Percentiles rank a stretch among this genome's conserved stretches.
These are phyloP conservation scores for Lecanicillium sp. DNA, from an alignment of 2,329 filamentous ascomycete genomes.

Conservation along the genomic window DNA sequence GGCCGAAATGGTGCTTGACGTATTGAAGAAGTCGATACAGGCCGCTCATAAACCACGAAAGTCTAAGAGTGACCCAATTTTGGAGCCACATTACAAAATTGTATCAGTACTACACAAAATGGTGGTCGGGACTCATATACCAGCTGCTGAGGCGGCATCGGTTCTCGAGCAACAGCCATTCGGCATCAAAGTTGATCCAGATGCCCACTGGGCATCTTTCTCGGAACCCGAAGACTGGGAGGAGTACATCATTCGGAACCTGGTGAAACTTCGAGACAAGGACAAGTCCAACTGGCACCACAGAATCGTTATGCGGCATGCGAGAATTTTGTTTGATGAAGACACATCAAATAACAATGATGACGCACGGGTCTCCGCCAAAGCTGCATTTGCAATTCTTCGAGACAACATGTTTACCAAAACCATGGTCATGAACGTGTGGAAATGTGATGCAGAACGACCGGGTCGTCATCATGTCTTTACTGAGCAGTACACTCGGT, in stretches of 20 bases:
- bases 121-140: conserved; percentile 46
- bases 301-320: conserved; percentile 73
- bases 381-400: conserved; percentile 73
- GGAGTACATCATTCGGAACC: conserved; percentile 42
- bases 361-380: conserved; percentile 55
- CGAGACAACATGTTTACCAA: conserved; percentile 73
- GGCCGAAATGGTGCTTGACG: conserved; percentile 33
- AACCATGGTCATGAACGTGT: conserved; percentile 89
- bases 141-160: conserved; percentile 39
- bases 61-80: conserved; percentile 63
- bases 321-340: conserved; percentile 46
- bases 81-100: conserved; percentile 91
- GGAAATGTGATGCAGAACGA: conserved; percentile 83
- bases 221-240: conserved; percentile 51
- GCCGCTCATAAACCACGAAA: conserved; percentile 45
- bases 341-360: conserved; percentile 29
- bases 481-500: conserved; percentile 77
- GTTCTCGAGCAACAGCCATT: conserved; percentile 51
- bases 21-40: conserved; percentile 43
- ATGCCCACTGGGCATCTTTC: conserved; percentile 27
- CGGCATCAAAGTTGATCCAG: conserved; percentile 26
- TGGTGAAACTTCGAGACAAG: conserved; percentile 52
- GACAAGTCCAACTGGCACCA: conserved; percentile 97
- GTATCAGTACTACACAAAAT: conserved; percentile 77
- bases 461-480: conserved; percentile 87